Evolutionary conservation across 1,284 basidiomycete species (phyloP).

Genomic region (Cystobasidium slooffiae): DNA sequence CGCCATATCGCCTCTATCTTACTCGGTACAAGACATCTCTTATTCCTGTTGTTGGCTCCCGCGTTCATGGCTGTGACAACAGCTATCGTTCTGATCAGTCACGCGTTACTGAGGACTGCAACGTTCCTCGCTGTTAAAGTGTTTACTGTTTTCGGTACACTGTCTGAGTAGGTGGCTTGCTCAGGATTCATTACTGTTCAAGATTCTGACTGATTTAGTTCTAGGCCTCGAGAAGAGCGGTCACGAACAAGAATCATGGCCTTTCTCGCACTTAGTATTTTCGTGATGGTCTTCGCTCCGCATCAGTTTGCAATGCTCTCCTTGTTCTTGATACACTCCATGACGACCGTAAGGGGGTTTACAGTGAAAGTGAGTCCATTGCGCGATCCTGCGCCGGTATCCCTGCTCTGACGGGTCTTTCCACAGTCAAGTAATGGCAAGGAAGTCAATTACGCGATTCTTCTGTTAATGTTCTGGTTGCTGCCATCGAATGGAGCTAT

Average conservation of each 20-base stretch:
- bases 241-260: conserved; percentile 60
- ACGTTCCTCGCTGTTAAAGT: not conserved
- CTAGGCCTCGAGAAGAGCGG: not conserved
- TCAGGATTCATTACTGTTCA: no score
- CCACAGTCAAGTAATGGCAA: conserved; percentile 42
- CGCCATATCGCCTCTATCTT: conserved; percentile 28
- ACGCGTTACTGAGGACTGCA: no score
- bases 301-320: conserved; percentile 89
- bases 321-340: conserved; percentile 74
- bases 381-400: not conserved
- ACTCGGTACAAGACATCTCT: conserved; percentile 46
- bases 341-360: conserved; percentile 54
- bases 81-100: conserved; percentile 5
- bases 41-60: conserved; percentile 44
- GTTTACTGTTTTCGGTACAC: conserved; percentile 64
- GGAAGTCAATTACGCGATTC: conserved; percentile 58
- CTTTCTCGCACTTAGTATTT: conserved; percentile 66
- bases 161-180: conserved; percentile 66
- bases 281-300: conserved; percentile 76
- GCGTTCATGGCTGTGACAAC: conserved; percentile 38
- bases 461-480: conserved; percentile 81
- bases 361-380: conserved; percentile 29
- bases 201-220: not conserved
- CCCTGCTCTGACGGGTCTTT: not conserved
- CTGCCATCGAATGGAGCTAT: conserved; percentile 79